These are phyloP conservation scores for Arthrocladium fulminans DNA, from an alignment of 2,329 filamentous ascomycete species.

Conservation along the genomic window DNA sequence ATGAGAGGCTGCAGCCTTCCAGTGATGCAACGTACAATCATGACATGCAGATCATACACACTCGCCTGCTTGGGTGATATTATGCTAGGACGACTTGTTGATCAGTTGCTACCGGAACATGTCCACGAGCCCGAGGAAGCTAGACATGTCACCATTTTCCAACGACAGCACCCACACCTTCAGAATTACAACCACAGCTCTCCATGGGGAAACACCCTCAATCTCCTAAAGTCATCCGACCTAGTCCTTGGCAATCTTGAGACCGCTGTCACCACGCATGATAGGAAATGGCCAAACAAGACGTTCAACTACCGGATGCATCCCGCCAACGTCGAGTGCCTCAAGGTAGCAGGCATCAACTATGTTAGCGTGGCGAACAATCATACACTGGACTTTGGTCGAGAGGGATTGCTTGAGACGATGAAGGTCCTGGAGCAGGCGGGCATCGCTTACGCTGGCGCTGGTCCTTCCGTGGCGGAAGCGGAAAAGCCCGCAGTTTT, in stretches of 20 bases:
- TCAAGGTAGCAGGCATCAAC: conserved; percentile 27
- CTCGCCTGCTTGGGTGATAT: conserved; percentile 32
- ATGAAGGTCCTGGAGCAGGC: conserved; percentile 24
- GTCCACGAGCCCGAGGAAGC: conserved; percentile 25
- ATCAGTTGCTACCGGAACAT: conserved; percentile 31
- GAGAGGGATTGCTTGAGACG: conserved; percentile 30
- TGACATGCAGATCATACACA: conserved; percentile 20
- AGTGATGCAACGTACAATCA: background rate
- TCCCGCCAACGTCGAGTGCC: conserved; percentile 28
- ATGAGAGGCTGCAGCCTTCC: no score
- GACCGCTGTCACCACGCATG: conserved; percentile 29
- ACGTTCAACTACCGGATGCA: conserved; percentile 36
- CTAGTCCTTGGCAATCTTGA: conserved; percentile 35
- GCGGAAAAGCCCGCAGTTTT: conserved; percentile 26
- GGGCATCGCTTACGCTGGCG: conserved; percentile 27
- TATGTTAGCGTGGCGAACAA: conserved; percentile 34
- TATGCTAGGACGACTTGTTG: conserved; percentile 36
- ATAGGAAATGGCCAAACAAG: conserved; percentile 30
- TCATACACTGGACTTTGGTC: conserved; percentile 32
- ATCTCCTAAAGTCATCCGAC: conserved; percentile 27
- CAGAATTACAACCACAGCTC: conserved; percentile 22
- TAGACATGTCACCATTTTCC: conserved; percentile 15
- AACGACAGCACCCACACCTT: conserved; percentile 18
- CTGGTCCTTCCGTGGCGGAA: conserved; percentile 26
- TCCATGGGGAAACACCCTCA: conserved; percentile 31